phyloP scores from a whole-genome alignment of 192 early-diverging fungal species.

The Entomortierella beljakovae region DNA sequence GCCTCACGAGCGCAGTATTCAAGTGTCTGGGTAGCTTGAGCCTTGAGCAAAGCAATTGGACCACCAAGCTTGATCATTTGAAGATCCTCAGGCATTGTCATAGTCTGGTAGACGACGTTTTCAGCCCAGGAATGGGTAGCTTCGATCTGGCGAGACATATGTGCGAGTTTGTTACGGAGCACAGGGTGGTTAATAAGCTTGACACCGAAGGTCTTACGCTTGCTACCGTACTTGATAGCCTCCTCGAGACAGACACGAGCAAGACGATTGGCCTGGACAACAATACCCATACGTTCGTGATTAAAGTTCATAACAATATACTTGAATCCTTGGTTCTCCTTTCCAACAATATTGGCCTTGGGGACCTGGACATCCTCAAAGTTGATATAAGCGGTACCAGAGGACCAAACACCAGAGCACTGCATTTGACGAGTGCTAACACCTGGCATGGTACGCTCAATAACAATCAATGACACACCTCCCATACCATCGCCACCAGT shows the following conservation, averaged over 20 bases:
- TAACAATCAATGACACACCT: constrained; percentile 79
- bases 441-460: constrained; percentile 78
- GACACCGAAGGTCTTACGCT: constrained; percentile 89
- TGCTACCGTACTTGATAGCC: constrained; percentile 82
- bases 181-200: constrained; percentile 88
- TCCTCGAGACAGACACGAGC: constrained; percentile 91
- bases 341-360: constrained; percentile 83
- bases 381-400: constrained; percentile 84
- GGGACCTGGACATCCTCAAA: constrained; percentile 91
- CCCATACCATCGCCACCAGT: constrained; percentile 84
- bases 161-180: constrained; percentile 81
- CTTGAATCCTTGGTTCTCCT: constrained; percentile 89
- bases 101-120: constrained; percentile 77
- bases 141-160: constrained; percentile 88
- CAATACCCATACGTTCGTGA: constrained; percentile 84
- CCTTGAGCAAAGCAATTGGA: constrained; percentile 88
- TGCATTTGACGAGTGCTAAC: constrained; percentile 84
- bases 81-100: constrained; percentile 73
- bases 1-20: constrained; percentile 92
- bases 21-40: constrained; percentile 86
- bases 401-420: constrained; percentile 86
- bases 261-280: constrained; percentile 84
- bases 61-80: constrained; percentile 85
- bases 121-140: constrained; percentile 91
- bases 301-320: constrained; percentile 79